Evolutionary conservation across 1,139 yeast genomes (phyloP), one percentile per base, ranked within the genome.

Genomic region (Lodderomyces orthopsilosis): DNA sequence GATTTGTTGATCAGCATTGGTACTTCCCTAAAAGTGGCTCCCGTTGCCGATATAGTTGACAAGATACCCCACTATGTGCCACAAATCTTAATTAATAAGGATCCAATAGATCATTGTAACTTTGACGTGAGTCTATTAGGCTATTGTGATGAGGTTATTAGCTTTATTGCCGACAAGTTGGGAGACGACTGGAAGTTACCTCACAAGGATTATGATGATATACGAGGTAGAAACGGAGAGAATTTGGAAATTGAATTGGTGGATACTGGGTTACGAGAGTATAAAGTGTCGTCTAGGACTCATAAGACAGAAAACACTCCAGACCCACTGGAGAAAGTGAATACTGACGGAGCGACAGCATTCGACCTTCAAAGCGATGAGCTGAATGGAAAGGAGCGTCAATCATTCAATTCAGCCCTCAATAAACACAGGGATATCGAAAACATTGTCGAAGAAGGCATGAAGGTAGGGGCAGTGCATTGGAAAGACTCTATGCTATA

Each of bases 11-110:
- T 93, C 6, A 85, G 96, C 61, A 83, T 91, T 14, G 98, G 98
- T 8, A 93, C 98, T 0, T 91, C 98, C 19, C 73, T 93, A 46
- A 89, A 91, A 59, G 98, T 93, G 24, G 91, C 96, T 0, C 98
- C 98, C 0, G 98, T 93, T n/a, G 85, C 93, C 38, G 91, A 89
- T 46, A 87, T 93, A 38, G 90, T 90, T n/a, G 83, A 88, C 46
- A 74, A 79, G 61, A 63, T 90, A 1, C 84, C 87, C 0, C 77
- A 77, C 17, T 62, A 76, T 27, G 81, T 89, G 1, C 98, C 98
- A 0, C 97, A 91, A 60, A 74, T 93, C 4, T 70, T 89, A 45
- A 85, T 93, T 48, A 89, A 90, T 57, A 81, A 79, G 55, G 95
- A 89, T 54, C 83, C 88, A 0, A 85, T 89, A n/a, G 72, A 71